These are phyloP conservation scores for Ogataea pilisensis DNA, from an alignment of 805 yeast species.

Conservation along the genomic window DNA sequence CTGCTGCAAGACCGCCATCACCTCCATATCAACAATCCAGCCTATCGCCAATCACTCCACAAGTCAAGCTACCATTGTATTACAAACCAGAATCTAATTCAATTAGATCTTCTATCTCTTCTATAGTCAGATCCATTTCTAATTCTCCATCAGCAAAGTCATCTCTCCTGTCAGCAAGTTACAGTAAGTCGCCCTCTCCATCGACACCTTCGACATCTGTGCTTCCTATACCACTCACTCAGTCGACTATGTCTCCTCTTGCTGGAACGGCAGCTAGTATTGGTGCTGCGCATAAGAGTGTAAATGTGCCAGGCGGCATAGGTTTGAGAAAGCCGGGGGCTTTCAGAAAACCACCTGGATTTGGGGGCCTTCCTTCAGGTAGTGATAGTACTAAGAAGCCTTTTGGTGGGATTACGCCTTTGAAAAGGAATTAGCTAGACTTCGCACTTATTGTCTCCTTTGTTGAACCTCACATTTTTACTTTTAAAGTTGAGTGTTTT, in stretches of 20 bases:
- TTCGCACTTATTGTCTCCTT: background rate
- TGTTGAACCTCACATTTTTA: too few relatives aligned
- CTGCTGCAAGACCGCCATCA: constrained; percentile 6
- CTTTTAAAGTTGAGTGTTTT: too few relatives aligned
- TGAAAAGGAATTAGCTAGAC: constrained; percentile 3
- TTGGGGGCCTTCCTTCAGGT: constrained; percentile 2
- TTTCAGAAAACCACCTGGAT: constrained; percentile 28
- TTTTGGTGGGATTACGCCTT: constrained; percentile 16
- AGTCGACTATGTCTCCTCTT: constrained; percentile 6
- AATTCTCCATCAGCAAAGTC: constrained; percentile 7
- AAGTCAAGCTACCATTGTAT: constrained; percentile 30
- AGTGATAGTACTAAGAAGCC: constrained; percentile 12
- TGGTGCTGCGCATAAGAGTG: constrained; percentile 4
- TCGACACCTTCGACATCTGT: constrained; percentile 1
- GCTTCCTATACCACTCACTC: constrained; percentile 1
- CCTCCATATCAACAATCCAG: background rate
- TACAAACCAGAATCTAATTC: constrained; percentile 22
- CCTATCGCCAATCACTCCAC: constrained; percentile 13
- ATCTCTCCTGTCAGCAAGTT: background rate
- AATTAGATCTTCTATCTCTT: constrained; percentile 8
- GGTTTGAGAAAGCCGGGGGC: constrained; percentile 33
- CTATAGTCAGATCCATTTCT: constrained; percentile 14
- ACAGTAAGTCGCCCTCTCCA: background rate
- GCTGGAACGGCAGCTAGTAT: constrained; percentile 7
- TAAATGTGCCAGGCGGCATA: constrained; percentile 5